Evolutionary conservation across 257 asterid genomes (phyloP).

Genomic region (Pogostemon cablin): DNA sequence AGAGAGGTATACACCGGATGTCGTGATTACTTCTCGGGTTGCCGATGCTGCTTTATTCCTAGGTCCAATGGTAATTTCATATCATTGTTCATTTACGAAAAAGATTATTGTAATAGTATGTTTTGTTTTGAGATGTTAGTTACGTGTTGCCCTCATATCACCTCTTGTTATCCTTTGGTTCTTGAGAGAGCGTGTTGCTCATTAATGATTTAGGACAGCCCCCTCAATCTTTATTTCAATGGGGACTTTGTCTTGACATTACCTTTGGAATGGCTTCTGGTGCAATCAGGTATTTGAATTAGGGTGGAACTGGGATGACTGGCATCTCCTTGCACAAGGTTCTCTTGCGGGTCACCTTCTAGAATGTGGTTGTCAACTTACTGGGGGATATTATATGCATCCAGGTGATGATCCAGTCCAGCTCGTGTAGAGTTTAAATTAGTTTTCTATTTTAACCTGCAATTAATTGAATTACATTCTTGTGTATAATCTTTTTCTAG

Average conservation of each 20-base stretch:
- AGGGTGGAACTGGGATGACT: constrained; percentile 98
- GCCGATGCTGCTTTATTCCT: constrained; percentile 97
- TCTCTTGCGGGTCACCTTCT: constrained; percentile 91
- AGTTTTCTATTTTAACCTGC: constrained; percentile 22
- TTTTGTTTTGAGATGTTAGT: constrained; percentile 31
- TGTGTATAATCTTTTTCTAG: constrained; percentile 40
- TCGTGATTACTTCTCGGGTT: constrained; percentile 90
- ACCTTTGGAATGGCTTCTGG: constrained; percentile 34
- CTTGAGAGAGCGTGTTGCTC: constrained; percentile 23
- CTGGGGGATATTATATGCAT: constrained; percentile 98
- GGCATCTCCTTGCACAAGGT: constrained; percentile 86
- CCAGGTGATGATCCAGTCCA: constrained; percentile 60
- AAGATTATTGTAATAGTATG: not conserved
- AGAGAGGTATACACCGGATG: constrained; percentile 73
- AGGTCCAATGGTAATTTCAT: constrained; percentile 79
- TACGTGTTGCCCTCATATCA: constrained; percentile 9
- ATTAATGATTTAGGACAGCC: not conserved
- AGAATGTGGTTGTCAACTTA: constrained; percentile 98
- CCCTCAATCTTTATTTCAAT: constrained; percentile 1
- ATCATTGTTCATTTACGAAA: constrained; percentile 10
- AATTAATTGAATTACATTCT: constrained; percentile 13
- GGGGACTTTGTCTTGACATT: constrained; percentile 22
- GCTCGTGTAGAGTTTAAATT: not conserved
- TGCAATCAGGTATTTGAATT: constrained; percentile 77
- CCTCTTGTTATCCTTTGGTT: constrained; percentile 16